Percentiles rank a stretch among this genome's conserved stretches.
Conservation (phyloP, 1,139 yeast species). For the Yamadazyma buinensis region DNA sequence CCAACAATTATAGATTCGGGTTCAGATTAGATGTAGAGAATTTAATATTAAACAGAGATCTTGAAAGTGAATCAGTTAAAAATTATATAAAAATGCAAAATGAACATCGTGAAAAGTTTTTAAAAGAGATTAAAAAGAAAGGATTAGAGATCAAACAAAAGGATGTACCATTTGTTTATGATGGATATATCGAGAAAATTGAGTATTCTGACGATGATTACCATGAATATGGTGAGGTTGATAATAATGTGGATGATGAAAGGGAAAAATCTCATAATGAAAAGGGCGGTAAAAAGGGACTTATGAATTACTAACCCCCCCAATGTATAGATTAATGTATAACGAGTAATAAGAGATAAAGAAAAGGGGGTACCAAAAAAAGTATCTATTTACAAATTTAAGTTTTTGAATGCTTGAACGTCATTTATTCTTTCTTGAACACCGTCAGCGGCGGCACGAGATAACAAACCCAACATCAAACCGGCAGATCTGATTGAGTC, state of each 20-base stretch:
- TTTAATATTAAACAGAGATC: constrained; percentile 3
- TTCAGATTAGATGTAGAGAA: constrained; percentile 12
- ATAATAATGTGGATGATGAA: too few relatives aligned
- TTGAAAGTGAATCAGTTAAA: constrained; percentile 3
- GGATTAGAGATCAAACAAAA: too few relatives aligned
- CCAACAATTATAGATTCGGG: constrained; percentile 1
- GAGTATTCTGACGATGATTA: too few relatives aligned
- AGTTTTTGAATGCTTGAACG: constrained; percentile 20
- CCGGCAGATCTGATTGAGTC: constrained; percentile 84
- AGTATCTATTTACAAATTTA: constrained; percentile 2
- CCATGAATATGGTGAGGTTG: too few relatives aligned
- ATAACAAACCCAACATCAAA: constrained; percentile 75
- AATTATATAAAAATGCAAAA: constrained; percentile 16
- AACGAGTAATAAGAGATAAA: neutral
- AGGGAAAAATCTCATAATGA: too few relatives aligned
- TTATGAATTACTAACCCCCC: too few relatives aligned
- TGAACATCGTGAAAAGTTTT: constrained; percentile 20
- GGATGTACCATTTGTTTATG: too few relatives aligned
- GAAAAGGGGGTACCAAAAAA: neutral
- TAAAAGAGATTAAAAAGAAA: constrained; percentile 19
- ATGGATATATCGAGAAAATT: too few relatives aligned
- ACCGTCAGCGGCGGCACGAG: constrained; percentile 84
- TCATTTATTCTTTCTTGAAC: constrained; percentile 49
- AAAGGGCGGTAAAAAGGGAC: too few relatives aligned
- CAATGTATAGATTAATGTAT: too few relatives aligned